Conservation (phyloP, 1,284 basidiomycete species). For the Pascua sp. region DNA sequence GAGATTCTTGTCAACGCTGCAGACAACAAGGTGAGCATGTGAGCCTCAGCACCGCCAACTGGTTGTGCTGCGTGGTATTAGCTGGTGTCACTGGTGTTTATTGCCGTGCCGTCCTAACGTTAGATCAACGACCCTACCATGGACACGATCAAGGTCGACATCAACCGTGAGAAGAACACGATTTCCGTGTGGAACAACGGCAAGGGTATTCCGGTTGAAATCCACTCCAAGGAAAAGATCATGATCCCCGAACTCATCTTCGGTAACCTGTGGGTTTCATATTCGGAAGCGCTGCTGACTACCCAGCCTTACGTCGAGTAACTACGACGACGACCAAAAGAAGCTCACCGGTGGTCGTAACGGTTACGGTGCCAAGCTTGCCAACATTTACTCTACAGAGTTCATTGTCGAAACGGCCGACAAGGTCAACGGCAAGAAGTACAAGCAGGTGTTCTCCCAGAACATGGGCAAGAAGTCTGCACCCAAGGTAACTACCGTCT, state of each 20-base stretch:
- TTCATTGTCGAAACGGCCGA: slow-evolving; percentile 98
- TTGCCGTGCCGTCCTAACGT: not conserved
- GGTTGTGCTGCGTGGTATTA: not conserved
- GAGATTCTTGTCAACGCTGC: slow-evolving; percentile 99
- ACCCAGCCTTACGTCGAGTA: slow-evolving; percentile 75
- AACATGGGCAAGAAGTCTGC: slow-evolving; percentile 88
- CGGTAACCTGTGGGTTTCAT: slow-evolving; percentile 65
- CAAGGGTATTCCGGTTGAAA: slow-evolving; percentile 92
- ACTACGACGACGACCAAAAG: slow-evolving; percentile 99
- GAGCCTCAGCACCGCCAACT: slow-evolving; percentile 10
- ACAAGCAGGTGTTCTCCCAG: slow-evolving; percentile 89
- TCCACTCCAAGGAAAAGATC: slow-evolving; percentile 87
- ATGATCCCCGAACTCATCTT: slow-evolving; percentile 99
- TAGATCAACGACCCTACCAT: slow-evolving; percentile 85
- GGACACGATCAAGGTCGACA: slow-evolving; percentile 82
- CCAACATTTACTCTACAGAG: slow-evolving; percentile 97
- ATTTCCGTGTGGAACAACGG: slow-evolving; percentile 98
- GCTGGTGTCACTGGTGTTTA: not conserved
- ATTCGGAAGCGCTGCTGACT: slow-evolving; percentile 13
- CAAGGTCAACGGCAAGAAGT: slow-evolving; percentile 81
- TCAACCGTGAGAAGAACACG: slow-evolving; percentile 75
- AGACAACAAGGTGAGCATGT: slow-evolving; percentile 80
- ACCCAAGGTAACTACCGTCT: slow-evolving; percentile 57
- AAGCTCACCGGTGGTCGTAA: slow-evolving; percentile 98
- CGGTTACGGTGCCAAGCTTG: slow-evolving; percentile 96